Base-by-base conservation (phyloP, 495 filamentous ascomycete species). In the Aspergillus carlsbadensis region DNA sequence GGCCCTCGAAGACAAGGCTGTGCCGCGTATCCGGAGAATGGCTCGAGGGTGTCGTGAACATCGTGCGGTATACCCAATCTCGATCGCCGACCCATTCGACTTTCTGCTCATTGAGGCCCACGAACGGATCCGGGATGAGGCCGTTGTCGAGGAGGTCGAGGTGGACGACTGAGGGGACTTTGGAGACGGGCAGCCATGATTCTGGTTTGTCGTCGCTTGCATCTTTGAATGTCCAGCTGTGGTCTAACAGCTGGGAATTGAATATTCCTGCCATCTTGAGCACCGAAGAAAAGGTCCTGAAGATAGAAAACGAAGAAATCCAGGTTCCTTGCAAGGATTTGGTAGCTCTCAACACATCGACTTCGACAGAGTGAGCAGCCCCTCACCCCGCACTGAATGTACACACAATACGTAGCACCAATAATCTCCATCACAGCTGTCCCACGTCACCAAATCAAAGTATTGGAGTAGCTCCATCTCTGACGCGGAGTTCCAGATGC, bases 81-180 rank as follows among this genome's bases (percentile, higher is more conserved):
- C 41, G 82, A 81, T 94, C 87, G 56, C 88, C 89, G n/a, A 94
- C 81, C 90, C 90, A 94, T 73, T 90, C 86, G 11, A 89, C 86
- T 52, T 83, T 76, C 36, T 86, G 73, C 66, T 96, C 91, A 62
- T 92, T 92, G 74, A 90, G 85, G 41, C 84, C 87, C 52, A 89
- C 75, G 64, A 85, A 91, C 2, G 89, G 87, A 62, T 77, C 65
- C 21, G 75, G 54, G 5, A 77, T 91, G 3, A 84, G 66, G 15
- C 62, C 24, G 36, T 52, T 42, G 22, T 39, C 26, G 24, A 20
- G 22, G 31, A 50, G 14, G 13, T 36, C 17, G 18, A 50, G 15
- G 13, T 33, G 24, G 10, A 21, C 17, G 39, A 41, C n/a, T 8
- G 17, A 41, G 13, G 39, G n/a, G 39, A 8, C 39, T 8, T 41